A percentile compares a stretch with the other conserved stretches of the same genome.
Conservation (phyloP, 495 filamentous ascomycete species). For the Aspergillus bridgeri region DNA sequence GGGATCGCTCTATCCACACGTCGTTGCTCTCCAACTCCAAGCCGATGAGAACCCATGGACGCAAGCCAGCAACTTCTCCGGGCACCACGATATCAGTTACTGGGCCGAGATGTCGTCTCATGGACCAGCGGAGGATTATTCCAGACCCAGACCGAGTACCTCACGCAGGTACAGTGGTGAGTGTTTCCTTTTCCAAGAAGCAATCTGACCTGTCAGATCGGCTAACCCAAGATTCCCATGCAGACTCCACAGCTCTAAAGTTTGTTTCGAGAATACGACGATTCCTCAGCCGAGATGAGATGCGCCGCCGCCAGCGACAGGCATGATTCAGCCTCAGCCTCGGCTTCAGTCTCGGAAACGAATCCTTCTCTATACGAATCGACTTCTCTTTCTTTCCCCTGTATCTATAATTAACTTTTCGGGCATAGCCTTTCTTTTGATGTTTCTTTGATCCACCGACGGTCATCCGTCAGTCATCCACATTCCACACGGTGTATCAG, state of each 20-base stretch:
- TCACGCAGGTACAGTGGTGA: slow-evolving; percentile 29
- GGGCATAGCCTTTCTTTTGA: slow-evolving; percentile 4
- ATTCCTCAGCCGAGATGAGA: slow-evolving; percentile 33
- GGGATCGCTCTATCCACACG: slow-evolving; percentile 40
- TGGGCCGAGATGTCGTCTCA: slow-evolving; percentile 38
- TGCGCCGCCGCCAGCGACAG: slow-evolving; percentile 13
- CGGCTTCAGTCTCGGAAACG: not conserved
- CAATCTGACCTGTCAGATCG: slow-evolving; percentile 9
- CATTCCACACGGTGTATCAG: not conserved
- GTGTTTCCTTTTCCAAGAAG: slow-evolving; percentile 7
- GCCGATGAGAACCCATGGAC: slow-evolving; percentile 26
- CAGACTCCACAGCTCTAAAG: slow-evolving; percentile 23
- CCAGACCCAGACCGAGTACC: slow-evolving; percentile 6
- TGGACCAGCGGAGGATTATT: slow-evolving; percentile 19
- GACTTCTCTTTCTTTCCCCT: not conserved
- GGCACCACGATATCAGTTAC: slow-evolving; percentile 35
- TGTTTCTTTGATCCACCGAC: not conserved
- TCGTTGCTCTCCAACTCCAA: slow-evolving; percentile 37
- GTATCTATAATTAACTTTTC: not conserved
- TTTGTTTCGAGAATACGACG: slow-evolving; percentile 32
- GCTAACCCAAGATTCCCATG: not conserved
- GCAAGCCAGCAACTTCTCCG: slow-evolving; percentile 35
- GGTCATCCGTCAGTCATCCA: not conserved
- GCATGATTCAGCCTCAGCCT: slow-evolving; percentile 1
- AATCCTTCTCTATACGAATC: not conserved